Evolutionary conservation across 2,329 filamentous ascomycete species (phyloP).

Genomic region (Aspergillus neoniger): DNA sequence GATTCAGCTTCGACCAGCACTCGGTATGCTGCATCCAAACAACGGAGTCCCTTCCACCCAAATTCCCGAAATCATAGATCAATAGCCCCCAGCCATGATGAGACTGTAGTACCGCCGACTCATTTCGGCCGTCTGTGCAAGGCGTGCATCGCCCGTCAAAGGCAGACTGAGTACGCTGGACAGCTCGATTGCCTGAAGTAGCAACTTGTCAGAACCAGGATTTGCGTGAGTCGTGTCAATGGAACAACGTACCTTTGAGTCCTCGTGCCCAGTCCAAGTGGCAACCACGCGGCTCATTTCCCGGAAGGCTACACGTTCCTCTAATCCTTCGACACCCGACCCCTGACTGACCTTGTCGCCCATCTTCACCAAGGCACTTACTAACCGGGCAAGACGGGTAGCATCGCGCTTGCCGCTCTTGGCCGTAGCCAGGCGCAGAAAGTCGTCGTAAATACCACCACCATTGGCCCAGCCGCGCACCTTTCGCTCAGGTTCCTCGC

Average conservation of each 20-base stretch:
- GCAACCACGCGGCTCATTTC: conserved; percentile 80
- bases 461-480: conserved; percentile 76
- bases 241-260: conserved; percentile 55
- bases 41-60: conserved; percentile 1
- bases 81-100: conserved; percentile 57
- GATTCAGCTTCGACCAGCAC: background rate
- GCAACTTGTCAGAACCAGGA: background rate
- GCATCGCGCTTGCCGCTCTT: conserved; percentile 44
- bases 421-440: conserved; percentile 53
- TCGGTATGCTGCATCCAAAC: background rate
- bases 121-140: conserved; percentile 70
- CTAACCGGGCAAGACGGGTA: conserved; percentile 45
- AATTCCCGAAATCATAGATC: conserved; percentile 13
- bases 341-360: conserved; percentile 47
- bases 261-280: conserved; percentile 62
- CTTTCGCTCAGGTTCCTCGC: conserved; percentile 57
- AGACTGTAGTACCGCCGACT: conserved; percentile 69
- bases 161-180: conserved; percentile 45
- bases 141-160: conserved; percentile 70
- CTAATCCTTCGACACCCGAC: conserved; percentile 55
- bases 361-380: conserved; percentile 50
- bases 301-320: conserved; percentile 72
- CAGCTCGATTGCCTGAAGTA: conserved; percentile 34
- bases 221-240: background rate
- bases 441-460: conserved; percentile 75